Conservation (phyloP, 2,329 filamentous ascomycete genomes). For the Nemania serpens region DNA sequence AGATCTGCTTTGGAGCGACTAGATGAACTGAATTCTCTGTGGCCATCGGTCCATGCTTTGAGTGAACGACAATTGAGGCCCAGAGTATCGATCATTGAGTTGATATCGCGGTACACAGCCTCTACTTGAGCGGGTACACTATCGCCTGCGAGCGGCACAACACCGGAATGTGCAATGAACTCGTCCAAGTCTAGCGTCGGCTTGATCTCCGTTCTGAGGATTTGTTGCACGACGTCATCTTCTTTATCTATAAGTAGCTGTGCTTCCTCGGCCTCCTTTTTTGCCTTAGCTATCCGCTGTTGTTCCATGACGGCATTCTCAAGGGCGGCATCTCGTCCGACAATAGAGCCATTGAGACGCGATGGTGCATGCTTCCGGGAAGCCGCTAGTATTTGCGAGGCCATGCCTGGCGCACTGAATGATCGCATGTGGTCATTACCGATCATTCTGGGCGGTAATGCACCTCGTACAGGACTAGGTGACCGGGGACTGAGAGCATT, state of each 20-base stretch:
- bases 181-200: constrained; percentile 67
- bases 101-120: constrained; percentile 77
- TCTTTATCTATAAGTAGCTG: constrained; percentile 68
- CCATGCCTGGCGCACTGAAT: constrained; percentile 64
- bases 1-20: constrained; percentile 69
- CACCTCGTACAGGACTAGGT: constrained; percentile 70
- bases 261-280: constrained; percentile 61
- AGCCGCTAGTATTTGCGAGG: constrained; percentile 56
- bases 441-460: constrained; percentile 56
- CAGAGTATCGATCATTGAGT: constrained; percentile 92
- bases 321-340: constrained; percentile 45
- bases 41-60: constrained; percentile 67
- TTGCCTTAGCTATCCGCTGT: constrained; percentile 57
- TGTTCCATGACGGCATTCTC: constrained; percentile 56
- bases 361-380: constrained; percentile 44
- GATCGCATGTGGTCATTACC: constrained; percentile 59
- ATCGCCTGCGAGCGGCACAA: constrained; percentile 57
- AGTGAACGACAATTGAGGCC: constrained; percentile 80
- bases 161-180: constrained; percentile 67
- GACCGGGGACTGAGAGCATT: constrained; percentile 67
- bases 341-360: constrained; percentile 46
- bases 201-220: constrained; percentile 64
- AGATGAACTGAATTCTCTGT: constrained; percentile 60
- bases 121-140: constrained; percentile 67
- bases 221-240: constrained; percentile 67